phyloP scores from a whole-genome alignment of 257 asterid genomes.

The Nemophila menziesii region DNA sequence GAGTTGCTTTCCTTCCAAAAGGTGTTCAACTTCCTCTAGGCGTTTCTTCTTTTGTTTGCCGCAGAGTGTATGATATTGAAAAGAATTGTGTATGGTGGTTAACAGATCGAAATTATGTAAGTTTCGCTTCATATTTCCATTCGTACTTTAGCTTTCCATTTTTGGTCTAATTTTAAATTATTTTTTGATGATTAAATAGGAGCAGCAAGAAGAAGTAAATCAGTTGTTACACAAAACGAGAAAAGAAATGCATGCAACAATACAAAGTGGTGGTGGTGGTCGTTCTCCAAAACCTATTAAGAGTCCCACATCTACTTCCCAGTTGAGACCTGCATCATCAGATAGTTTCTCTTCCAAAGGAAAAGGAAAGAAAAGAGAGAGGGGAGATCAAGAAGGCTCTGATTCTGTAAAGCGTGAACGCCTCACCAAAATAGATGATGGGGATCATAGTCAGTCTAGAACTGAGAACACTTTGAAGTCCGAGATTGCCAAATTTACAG shows the following conservation, averaged over 20 bases:
- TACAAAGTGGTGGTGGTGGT: slow-evolving; percentile 62
- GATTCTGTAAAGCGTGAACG: slow-evolving; percentile 70
- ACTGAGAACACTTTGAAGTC: slow-evolving; percentile 41
- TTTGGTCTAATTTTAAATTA: slow-evolving; percentile 8
- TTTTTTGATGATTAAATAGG: slow-evolving; percentile 32
- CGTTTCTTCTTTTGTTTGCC: slow-evolving; percentile 70
- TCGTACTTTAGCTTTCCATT: too few species aligned
- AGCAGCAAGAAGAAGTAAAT: slow-evolving; percentile 64
- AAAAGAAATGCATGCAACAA: slow-evolving; percentile 60
- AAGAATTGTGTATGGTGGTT: slow-evolving; percentile 59
- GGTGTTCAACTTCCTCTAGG: slow-evolving; percentile 68
- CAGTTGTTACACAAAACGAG: slow-evolving; percentile 48
- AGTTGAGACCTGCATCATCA: slow-evolving; percentile 41
- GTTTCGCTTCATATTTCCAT: slow-evolving; percentile 20
- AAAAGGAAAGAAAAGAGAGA: slow-evolving; percentile 88
- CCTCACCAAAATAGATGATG: slow-evolving; percentile 41
- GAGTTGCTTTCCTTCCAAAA: slow-evolving; percentile 94
- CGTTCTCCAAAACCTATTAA: slow-evolving; percentile 69
- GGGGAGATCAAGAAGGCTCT: slow-evolving; percentile 52
- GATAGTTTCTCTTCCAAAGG: too few species aligned
- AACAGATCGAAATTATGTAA: slow-evolving; percentile 72
- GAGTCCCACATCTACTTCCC: slow-evolving; percentile 53
- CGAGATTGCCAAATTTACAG: slow-evolving; percentile 65
- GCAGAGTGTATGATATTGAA: slow-evolving; percentile 60
- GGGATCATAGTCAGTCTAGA: too few species aligned